Percentiles rank a stretch among this genome's conserved stretches.
Evolutionary conservation across 2,329 filamentous ascomycete species (phyloP).

Genomic region (Cytospora mali): DNA sequence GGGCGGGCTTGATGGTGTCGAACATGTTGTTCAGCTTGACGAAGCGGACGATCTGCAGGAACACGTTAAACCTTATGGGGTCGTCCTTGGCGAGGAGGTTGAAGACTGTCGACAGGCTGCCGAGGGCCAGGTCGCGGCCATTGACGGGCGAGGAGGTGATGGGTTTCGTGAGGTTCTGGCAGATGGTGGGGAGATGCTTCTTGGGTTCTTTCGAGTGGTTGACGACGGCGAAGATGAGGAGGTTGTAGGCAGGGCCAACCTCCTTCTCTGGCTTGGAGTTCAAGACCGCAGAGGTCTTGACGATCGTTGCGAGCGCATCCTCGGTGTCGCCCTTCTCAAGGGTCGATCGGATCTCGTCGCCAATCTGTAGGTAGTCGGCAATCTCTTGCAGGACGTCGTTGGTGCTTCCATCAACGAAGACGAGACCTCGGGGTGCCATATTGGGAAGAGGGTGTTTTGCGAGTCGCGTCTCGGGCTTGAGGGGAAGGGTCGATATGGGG

Average conservation of each 20-base stretch:
- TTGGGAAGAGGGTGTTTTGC: slow-evolving; percentile 31
- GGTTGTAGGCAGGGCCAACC: slow-evolving; percentile 94
- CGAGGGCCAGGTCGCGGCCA: slow-evolving; percentile 82
- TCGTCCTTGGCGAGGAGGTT: slow-evolving; percentile 81
- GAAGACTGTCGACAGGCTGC: slow-evolving; percentile 92
- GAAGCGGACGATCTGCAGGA: slow-evolving; percentile 84
- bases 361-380: slow-evolving; percentile 86
- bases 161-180: slow-evolving; percentile 85
- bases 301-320: slow-evolving; percentile 85
- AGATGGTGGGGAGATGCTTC: slow-evolving; percentile 85
- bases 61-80: slow-evolving; percentile 84
- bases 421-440: slow-evolving; percentile 59
- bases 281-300: slow-evolving; percentile 74
- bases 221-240: slow-evolving; percentile 89
- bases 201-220: slow-evolving; percentile 78
- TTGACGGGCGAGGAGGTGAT: slow-evolving; percentile 84
- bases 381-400: slow-evolving; percentile 93
- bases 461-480: slow-evolving; percentile 15
- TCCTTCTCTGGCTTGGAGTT: slow-evolving; percentile 93
- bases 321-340: slow-evolving; percentile 77
- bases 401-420: slow-evolving; percentile 89
- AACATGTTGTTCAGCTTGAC: slow-evolving; percentile 76
- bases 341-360: slow-evolving; percentile 76
- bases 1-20: slow-evolving; percentile 79
- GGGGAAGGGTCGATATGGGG: slow-evolving; percentile 18